Conservation (phyloP, 2,329 filamentous ascomycete species). For the Scedosporium dehoogii region DNA sequence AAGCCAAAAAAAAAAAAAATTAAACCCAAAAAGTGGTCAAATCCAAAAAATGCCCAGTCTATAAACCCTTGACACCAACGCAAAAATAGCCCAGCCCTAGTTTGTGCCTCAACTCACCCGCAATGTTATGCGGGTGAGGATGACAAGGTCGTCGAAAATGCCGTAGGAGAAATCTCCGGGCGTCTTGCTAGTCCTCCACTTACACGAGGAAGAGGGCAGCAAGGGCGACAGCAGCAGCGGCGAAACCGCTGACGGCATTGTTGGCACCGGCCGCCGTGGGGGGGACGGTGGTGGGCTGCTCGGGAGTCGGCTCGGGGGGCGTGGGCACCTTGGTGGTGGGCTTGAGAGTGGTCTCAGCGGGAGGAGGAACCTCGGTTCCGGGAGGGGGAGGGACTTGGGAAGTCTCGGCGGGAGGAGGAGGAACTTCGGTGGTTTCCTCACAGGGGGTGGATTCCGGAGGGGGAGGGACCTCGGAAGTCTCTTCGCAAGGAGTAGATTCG, state of each 20-base stretch:
- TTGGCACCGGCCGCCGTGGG: conserved; percentile 24
- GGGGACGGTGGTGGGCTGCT: conserved; percentile 15
- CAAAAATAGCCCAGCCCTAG: background rate
- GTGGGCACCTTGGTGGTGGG: background rate
- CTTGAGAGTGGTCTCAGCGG: conserved; percentile 4
- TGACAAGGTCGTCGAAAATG: background rate
- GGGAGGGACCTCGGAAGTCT: background rate
- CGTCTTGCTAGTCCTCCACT: background rate
- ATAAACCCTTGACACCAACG: background rate
- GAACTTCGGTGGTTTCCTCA: background rate
- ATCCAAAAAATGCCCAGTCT: background rate
- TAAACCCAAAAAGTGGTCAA: background rate
- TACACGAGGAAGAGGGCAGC: conserved; percentile 7
- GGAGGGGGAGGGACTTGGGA: background rate
- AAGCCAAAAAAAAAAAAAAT: background rate
- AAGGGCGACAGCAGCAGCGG: conserved; percentile 28
- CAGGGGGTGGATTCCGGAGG: background rate
- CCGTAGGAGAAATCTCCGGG: background rate
- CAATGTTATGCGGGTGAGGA: background rate
- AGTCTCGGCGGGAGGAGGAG: background rate
- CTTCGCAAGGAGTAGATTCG: background rate
- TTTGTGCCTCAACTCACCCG: too few relatives aligned
- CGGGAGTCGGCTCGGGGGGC: conserved; percentile 6
- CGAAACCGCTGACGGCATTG: conserved; percentile 24
- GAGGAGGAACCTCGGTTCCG: background rate